Evolutionary conservation across 176 grass and related monocot species (phyloP), one percentile per base, ranked within the genome.

Genomic region (Triticum monococcum): DNA sequence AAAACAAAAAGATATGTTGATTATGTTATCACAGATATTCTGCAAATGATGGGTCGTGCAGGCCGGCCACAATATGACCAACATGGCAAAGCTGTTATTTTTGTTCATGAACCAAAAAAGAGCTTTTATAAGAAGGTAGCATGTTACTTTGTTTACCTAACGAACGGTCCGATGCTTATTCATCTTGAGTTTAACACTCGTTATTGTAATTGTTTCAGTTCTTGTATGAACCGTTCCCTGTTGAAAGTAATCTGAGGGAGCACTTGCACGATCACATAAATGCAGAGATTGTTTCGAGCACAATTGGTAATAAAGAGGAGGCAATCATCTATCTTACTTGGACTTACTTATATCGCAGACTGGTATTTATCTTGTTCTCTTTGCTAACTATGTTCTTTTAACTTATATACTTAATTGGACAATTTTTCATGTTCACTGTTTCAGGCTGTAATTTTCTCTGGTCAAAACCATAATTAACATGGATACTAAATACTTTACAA

Each of bases 41-140:
- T 98, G 77, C 96, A 98, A 92, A 98, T 98, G 96, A 98, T 98
- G 96, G 96, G 96, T 54, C 96, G 96, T 86, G 96, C 96, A 13
- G 93, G 96, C 78, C 91, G 93, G 67, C 96, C 96, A 22, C 93
- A 98, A 77, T 98, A 92, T 65, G 96, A 98, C 85, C 96, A 95
- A 78, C 96, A 98, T 92, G 96, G 96, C 72, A 98, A 98, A 90
- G 96, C 96, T 91, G 93, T 98, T 71, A 98, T 95, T 94, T 93
- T 98, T 89, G 90, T 98, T 65, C 96, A 98, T 91, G 96, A 98
- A 89, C 96, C 96, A 63, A 98, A 98, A 94, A 95, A 98, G 88
- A 98, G 96, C 86, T 98, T 98, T 72, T 98, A 95, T 80, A 98
- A 98, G 76, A 98, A 98, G 96, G 96, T 98, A 81, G 28, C 52